Conservation (phyloP, 306 rosid species). For the Cucumis sativus region Cucumber_9930_V3 NC_026661.2:20790501-20791000, state of each 20-base stretch:
- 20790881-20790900: slow-evolving; percentile 87
- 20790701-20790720: background rate
- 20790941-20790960: slow-evolving; percentile 84
- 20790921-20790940: slow-evolving; percentile 84
- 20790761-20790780: slow-evolving; percentile 7
- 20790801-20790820: slow-evolving; percentile 80
- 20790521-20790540: background rate
- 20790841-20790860: slow-evolving; percentile 87
- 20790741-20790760: background rate
- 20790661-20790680: background rate
- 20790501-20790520: background rate
- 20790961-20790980: slow-evolving; percentile 67
- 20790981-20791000: background rate
- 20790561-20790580: background rate
- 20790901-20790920: slow-evolving; percentile 74
- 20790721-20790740: background rate
- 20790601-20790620: background rate
- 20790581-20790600: background rate
- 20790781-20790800: slow-evolving; percentile 91
- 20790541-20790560: background rate
- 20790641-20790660: background rate
- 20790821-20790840: slow-evolving; percentile 82
- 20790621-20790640: background rate
- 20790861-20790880: slow-evolving; percentile 80
- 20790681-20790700: background rate